Conservation (phyloP, 108 stramenopile genomes). For the Schizochytrium sp. region DNA sequence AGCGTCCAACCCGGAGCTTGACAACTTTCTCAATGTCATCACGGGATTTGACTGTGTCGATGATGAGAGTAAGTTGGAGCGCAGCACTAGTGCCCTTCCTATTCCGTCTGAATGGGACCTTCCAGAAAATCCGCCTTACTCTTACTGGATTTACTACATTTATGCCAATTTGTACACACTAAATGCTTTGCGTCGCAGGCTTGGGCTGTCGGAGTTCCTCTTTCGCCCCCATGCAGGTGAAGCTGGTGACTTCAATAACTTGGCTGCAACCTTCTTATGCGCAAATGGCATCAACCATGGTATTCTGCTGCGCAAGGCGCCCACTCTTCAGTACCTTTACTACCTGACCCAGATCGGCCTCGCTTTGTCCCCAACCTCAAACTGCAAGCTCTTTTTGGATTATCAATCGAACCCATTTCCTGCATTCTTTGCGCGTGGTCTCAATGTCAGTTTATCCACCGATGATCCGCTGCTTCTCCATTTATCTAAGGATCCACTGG, state of each 20-base stretch:
- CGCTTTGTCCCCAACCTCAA: constrained; percentile 91
- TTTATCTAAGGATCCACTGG: constrained; percentile 95
- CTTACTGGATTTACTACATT: constrained; percentile 89
- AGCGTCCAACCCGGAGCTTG: constrained; percentile 86
- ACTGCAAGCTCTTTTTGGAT: constrained; percentile 98
- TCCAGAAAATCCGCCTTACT: constrained; percentile 87
- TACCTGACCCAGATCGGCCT: constrained; percentile 94
- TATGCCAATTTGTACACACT: constrained; percentile 92
- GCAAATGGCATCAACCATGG: constrained; percentile 97
- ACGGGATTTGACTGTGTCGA: constrained; percentile 99
- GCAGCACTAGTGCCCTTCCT: constrained; percentile 72
- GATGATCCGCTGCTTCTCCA: constrained; percentile 98
- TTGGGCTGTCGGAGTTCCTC: constrained; percentile 84
- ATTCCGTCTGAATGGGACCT: constrained; percentile 86
- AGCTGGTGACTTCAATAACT: constrained; percentile 96
- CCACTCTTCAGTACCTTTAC: constrained; percentile 95
- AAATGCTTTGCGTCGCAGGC: constrained; percentile 85
- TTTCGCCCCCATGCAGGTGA: constrained; percentile 96
- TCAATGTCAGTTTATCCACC: constrained; percentile 96
- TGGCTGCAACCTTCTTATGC: constrained; percentile 93
- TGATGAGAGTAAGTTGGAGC: constrained; percentile 90
- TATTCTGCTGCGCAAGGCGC: constrained; percentile 91
- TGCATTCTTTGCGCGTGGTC: constrained; percentile 84
- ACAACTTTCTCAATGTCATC: constrained; percentile 90
- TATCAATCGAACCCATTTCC: constrained; percentile 92